phyloP scores from a whole-genome alignment of 352 stramenopile species.

The Thalassiosira pacifica region DNA sequence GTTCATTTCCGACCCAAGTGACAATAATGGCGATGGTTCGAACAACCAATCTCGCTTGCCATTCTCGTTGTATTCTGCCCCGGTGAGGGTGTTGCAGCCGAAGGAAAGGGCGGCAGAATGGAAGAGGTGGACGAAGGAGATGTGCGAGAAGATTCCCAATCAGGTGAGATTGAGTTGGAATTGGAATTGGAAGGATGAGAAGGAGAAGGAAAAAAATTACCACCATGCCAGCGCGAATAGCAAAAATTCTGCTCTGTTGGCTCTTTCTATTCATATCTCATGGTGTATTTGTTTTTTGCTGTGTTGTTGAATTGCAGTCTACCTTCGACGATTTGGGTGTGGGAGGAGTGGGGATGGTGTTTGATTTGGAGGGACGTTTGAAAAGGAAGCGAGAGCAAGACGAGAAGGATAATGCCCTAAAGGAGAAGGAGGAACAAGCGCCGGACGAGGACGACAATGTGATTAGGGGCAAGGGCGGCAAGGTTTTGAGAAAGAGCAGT shows the following conservation, averaged over 20 bases:
- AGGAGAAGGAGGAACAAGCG: background rate
- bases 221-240: too few relatives aligned
- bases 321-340: constrained; percentile 59
- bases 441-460: background rate
- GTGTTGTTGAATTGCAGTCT: too few relatives aligned
- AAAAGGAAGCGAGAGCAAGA: constrained; percentile 15
- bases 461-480: constrained; percentile 14
- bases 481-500: constrained; percentile 33
- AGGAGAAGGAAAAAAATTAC: too few relatives aligned
- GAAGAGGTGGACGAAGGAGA: constrained; percentile 59
- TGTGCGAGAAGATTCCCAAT: constrained; percentile 51
- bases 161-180: constrained; percentile 19
- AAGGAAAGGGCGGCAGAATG: constrained; percentile 38
- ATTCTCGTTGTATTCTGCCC: constrained; percentile 12
- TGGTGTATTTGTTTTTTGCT: too few relatives aligned
- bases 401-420: background rate
- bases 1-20: too few relatives aligned
- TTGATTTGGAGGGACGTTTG: constrained; percentile 47
- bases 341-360: constrained; percentile 40
- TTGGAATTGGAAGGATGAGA: too few relatives aligned
- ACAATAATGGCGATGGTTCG: too few relatives aligned
- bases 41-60: constrained; percentile 18
- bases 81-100: constrained; percentile 2
- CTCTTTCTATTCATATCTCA: too few relatives aligned
- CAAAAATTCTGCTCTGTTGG: too few relatives aligned